These are phyloP conservation scores for Jamesozyma gamospora DNA, from an alignment of 805 yeast species.

Conservation along the genomic window DNA sequence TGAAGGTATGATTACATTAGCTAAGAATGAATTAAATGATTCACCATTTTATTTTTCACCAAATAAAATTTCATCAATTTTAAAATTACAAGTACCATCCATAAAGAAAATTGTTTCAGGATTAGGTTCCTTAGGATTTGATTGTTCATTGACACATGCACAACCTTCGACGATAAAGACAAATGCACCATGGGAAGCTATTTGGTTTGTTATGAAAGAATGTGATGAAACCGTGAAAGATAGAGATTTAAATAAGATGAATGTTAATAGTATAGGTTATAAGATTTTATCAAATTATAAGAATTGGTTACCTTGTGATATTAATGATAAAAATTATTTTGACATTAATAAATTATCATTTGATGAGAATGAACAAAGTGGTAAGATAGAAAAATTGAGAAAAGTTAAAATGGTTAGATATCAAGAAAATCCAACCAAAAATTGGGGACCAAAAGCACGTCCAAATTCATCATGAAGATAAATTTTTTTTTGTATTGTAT, in stretches of 20 bases:
- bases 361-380: constrained; percentile 49
- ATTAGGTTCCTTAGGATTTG: constrained; percentile 71
- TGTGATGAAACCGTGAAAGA: constrained; percentile 37
- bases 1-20: constrained; percentile 86
- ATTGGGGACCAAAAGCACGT: constrained; percentile 95
- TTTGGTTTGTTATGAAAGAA: constrained; percentile 63
- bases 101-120: constrained; percentile 65
- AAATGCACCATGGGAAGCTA: constrained; percentile 71
- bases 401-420: constrained; percentile 73
- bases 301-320: constrained; percentile 13
- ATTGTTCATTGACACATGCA: constrained; percentile 83
- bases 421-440: constrained; percentile 86
- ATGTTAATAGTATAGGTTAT: constrained; percentile 47
- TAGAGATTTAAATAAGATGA: constrained; percentile 33
- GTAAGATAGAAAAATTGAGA: constrained; percentile 49
- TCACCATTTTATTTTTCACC: constrained; percentile 79
- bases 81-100: constrained; percentile 80
- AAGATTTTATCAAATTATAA: constrained; percentile 38
- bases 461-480: constrained; percentile 32
- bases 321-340: constrained; percentile 7
- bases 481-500: neutral
- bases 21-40: constrained; percentile 53
- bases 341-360: constrained; percentile 35
- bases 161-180: constrained; percentile 80
- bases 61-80: constrained; percentile 59